Evolutionary conservation across 2,329 filamentous ascomycete genomes (phyloP).

Genomic region (Hypomyces rosellus): DNA sequence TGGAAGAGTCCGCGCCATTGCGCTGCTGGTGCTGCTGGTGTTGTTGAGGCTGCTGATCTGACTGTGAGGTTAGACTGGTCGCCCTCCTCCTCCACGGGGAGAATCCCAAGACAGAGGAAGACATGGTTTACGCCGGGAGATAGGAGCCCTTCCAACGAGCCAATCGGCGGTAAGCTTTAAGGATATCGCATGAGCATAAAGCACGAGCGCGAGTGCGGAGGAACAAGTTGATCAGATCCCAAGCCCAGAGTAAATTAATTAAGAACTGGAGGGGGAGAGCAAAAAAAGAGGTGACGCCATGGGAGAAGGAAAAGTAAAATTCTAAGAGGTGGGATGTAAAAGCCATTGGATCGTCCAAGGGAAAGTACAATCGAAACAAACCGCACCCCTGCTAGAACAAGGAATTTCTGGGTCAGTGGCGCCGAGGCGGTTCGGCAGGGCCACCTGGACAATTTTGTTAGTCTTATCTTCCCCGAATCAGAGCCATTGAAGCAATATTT

Average conservation of each 20-base stretch:
- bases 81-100: constrained; percentile 42
- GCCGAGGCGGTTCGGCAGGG: constrained; percentile 6
- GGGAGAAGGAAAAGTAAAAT: constrained; percentile 1
- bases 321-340: not conserved
- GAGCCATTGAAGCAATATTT: not conserved
- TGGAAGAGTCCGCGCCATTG: constrained; percentile 23
- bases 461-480: constrained; percentile 1
- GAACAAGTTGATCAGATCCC: too few relatives aligned
- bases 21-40: constrained; percentile 12
- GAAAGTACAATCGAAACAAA: constrained; percentile 7
- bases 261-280: not conserved
- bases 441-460: not conserved
- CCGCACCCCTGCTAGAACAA: constrained; percentile 10
- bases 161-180: constrained; percentile 14
- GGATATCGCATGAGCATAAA: constrained; percentile 17
- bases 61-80: constrained; percentile 30
- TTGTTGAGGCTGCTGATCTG: constrained; percentile 18
- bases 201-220: not conserved
- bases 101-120: constrained; percentile 40
- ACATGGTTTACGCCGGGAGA: constrained; percentile 31
- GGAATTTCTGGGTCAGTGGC: constrained; percentile 12
- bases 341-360: not conserved
- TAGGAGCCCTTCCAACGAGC: constrained; percentile 7
- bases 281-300: constrained; percentile 1
- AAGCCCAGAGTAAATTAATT: too few relatives aligned